These are phyloP conservation scores for Arthromyces matolae DNA, from an alignment of 768 basidiomycete species.

Conservation along the genomic window DNA sequence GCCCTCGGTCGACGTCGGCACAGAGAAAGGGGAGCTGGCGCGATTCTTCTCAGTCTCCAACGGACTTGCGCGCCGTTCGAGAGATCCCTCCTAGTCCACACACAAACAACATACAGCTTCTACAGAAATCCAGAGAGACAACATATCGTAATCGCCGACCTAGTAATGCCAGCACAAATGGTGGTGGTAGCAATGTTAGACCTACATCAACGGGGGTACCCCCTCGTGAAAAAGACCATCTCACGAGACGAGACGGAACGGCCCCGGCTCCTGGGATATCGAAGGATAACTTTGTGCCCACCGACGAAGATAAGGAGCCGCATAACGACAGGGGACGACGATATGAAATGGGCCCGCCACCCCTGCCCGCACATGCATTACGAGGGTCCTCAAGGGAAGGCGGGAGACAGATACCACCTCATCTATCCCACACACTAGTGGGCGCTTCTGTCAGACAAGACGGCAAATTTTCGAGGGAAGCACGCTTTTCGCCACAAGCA, in stretches of 20 bases:
- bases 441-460: slow-evolving; percentile 24
- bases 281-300: slow-evolving; percentile 25
- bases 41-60: slow-evolving; percentile 33
- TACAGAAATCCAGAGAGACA: slow-evolving; percentile 52
- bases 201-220: slow-evolving; percentile 15
- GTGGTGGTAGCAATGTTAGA: slow-evolving; percentile 20
- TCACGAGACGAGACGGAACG: slow-evolving; percentile 32
- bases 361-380: slow-evolving; percentile 36
- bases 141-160: slow-evolving; percentile 28
- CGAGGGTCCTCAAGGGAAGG: slow-evolving; percentile 35
- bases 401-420: slow-evolving; percentile 56
- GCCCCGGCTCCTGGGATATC: slow-evolving; percentile 35
- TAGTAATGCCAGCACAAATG: slow-evolving; percentile 28
- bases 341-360: slow-evolving; percentile 51
- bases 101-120: slow-evolving; percentile 42
- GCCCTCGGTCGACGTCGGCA: slow-evolving; percentile 41
- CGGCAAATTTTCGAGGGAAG: slow-evolving; percentile 43
- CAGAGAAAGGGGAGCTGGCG: slow-evolving; percentile 44
- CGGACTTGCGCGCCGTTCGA: slow-evolving; percentile 42
- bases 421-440: slow-evolving; percentile 39
- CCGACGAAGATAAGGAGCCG: slow-evolving; percentile 29
- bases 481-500: slow-evolving; percentile 29
- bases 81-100: slow-evolving; percentile 38
- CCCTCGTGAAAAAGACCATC: slow-evolving; percentile 26
- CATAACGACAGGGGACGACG: slow-evolving; percentile 36